Percentiles rank a stretch among this genome's conserved stretches.
These are phyloP conservation scores for Diaporthe citriasiana DNA, from an alignment of 2,329 filamentous ascomycete species.

Conservation along the genomic window DNA sequence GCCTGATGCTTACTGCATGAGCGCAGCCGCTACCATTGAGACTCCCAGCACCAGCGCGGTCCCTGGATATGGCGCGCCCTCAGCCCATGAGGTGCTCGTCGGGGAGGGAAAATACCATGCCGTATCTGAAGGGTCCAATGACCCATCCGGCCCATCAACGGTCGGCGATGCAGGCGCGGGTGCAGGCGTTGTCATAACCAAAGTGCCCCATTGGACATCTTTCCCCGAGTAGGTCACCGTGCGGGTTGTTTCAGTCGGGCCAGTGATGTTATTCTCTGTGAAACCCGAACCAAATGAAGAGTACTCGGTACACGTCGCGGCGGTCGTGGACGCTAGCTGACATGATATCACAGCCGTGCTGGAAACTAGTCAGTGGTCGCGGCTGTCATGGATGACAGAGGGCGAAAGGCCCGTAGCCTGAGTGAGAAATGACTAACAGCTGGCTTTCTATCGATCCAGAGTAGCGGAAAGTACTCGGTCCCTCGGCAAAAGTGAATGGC, in stretches of 20 bases:
- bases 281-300: conserved; percentile 59
- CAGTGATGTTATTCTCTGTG: conserved; percentile 55
- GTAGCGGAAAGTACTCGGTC: conserved; percentile 56
- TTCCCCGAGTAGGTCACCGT: conserved; percentile 59
- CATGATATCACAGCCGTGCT: conserved; percentile 62
- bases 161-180: conserved; percentile 45
- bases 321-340: conserved; percentile 57
- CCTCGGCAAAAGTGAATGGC: conserved; percentile 63
- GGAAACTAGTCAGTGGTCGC: conserved; percentile 8
- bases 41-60: conserved; percentile 10
- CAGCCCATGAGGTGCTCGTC: conserved; percentile 38
- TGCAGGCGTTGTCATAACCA: conserved; percentile 59
- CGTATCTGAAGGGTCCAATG: conserved; percentile 37
- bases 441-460: conserved; percentile 31
- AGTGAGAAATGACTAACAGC: conserved; percentile 18
- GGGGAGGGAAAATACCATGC: conserved; percentile 41
- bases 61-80: not conserved
- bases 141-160: conserved; percentile 36
- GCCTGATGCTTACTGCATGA: not conserved
- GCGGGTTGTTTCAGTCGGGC: conserved; percentile 61
- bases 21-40: not conserved
- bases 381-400: conserved; percentile 6
- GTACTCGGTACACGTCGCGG: conserved; percentile 63
- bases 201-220: conserved; percentile 59
- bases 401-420: not conserved